A percentile compares a stretch with the other conserved stretches of the same genome.
phyloP scores from a whole-genome alignment of 1,284 basidiomycete species.

The Fistulinella cinereoalba region DNA sequence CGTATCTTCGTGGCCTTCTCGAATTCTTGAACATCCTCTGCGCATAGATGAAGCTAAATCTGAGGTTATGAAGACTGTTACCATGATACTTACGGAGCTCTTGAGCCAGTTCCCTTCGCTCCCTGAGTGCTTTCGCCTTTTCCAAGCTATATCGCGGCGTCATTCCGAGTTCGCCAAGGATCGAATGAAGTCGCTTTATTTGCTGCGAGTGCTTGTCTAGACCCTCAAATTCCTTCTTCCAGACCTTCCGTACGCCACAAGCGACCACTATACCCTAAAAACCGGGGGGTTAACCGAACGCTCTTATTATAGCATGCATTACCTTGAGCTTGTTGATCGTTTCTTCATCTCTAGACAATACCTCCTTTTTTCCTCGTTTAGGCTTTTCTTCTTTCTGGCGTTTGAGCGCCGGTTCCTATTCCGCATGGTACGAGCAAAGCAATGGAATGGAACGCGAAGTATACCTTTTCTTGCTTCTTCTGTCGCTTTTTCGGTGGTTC shows the following conservation, averaged over 20 bases:
- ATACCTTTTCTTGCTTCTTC: conserved; percentile 37
- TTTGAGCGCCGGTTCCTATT: conserved; percentile 15
- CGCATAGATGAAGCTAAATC: conserved; percentile 1
- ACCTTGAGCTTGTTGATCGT: conserved; percentile 61
- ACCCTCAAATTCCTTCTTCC: conserved; percentile 74
- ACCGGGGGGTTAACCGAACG: not conserved
- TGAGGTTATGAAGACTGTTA: not conserved
- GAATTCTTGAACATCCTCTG: conserved; percentile 68
- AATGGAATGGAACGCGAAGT: not conserved
- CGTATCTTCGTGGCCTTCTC: conserved; percentile 38
- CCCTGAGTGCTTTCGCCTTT: conserved; percentile 73
- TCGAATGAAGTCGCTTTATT: conserved; percentile 59
- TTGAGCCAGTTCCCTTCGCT: conserved; percentile 68
- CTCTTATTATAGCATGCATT: not conserved
- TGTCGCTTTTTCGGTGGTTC: conserved; percentile 46
- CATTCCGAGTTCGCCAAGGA: conserved; percentile 77
- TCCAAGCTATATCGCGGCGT: conserved; percentile 71
- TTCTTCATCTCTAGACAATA: conserved; percentile 52
- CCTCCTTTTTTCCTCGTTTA: conserved; percentile 31
- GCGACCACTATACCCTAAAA: conserved; percentile 64
- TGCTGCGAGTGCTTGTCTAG: conserved; percentile 59
- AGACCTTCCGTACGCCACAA: conserved; percentile 79
- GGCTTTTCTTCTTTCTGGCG: conserved; percentile 20
- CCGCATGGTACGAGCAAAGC: not conserved
- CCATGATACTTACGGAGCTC: conserved; percentile 65